A percentile compares a stretch with the other conserved stretches of the same genome.
Evolutionary conservation across 2,329 filamentous ascomycete species (phyloP).

Genomic region (Epichloe gansuensis): DNA sequence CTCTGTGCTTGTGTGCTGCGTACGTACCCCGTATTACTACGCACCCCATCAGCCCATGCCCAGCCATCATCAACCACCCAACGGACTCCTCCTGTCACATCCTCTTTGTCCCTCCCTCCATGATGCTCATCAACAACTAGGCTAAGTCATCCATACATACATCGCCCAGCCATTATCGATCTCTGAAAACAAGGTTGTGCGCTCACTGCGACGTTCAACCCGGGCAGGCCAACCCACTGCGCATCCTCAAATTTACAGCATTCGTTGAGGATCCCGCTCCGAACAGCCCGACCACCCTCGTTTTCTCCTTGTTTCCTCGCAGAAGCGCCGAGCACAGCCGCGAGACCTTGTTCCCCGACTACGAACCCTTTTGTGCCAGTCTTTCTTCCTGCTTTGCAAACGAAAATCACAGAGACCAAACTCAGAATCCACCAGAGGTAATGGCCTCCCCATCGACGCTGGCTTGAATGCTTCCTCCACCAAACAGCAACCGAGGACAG

Average conservation of each 20-base stretch:
- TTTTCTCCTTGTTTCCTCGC: neutral
- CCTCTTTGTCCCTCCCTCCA: neutral
- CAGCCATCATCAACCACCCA: neutral
- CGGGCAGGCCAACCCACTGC: neutral
- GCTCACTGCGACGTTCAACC: neutral
- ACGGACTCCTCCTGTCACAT: neutral
- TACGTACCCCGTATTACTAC: too few relatives aligned
- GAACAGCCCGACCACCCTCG: neutral
- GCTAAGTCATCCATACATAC: neutral
- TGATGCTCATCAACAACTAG: neutral
- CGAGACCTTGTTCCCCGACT: neutral
- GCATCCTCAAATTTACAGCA: neutral
- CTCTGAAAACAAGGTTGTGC: neutral
- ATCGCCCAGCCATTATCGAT: neutral
- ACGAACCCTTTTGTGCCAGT: neutral
- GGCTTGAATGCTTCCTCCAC: conserved; percentile 2
- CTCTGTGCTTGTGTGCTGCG: too few relatives aligned
- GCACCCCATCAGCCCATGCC: too few relatives aligned
- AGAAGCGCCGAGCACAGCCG: neutral
- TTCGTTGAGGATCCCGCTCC: neutral
- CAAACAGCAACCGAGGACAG: neutral
- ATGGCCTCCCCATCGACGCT: neutral
- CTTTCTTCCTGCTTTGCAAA: neutral
- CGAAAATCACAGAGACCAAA: neutral
- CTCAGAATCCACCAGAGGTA: neutral